Percentiles rank a stretch among this genome's conserved stretches.
Conservation (phyloP, 2,329 filamentous ascomycete genomes). For the Fusarium proliferatum region DNA sequence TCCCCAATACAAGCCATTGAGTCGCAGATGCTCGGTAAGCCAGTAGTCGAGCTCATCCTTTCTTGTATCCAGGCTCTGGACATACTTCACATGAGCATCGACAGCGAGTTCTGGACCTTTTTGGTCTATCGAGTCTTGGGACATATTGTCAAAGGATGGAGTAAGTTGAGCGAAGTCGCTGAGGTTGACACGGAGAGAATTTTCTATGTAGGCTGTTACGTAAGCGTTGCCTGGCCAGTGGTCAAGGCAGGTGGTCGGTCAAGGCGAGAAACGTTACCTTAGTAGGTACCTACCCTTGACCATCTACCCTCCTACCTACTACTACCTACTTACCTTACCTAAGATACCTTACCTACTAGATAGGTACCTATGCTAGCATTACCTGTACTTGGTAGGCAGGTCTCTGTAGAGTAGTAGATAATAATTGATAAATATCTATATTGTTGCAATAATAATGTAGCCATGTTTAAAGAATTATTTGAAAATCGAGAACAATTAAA, state of each 20-base stretch:
- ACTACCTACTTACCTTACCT: no score
- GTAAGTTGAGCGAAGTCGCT: neutral
- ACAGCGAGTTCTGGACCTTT: slow-evolving; percentile 60
- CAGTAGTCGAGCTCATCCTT: slow-evolving; percentile 98
- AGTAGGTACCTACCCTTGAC: slow-evolving; percentile 11
- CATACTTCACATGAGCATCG: slow-evolving; percentile 84
- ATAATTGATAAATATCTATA: neutral
- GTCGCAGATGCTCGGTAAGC: slow-evolving; percentile 94
- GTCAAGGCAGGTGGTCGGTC: neutral
- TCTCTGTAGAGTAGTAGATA: neutral
- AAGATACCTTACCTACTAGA: no score
- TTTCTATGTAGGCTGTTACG: slow-evolving; percentile 28
- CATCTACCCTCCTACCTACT: neutral
- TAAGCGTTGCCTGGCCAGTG: slow-evolving; percentile 31
- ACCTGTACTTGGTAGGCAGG: neutral
- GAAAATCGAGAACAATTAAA: neutral
- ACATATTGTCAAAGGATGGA: slow-evolving; percentile 45
- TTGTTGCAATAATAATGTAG: no score
- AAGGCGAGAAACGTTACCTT: neutral
- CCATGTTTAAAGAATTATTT: neutral
- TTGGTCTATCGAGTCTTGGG: slow-evolving; percentile 41
- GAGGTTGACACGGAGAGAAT: slow-evolving; percentile 27
- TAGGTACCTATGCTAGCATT: neutral
- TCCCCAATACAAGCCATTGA: slow-evolving; percentile 98
- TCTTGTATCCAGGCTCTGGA: slow-evolving; percentile 89